phyloP scores from a whole-genome alignment of 2,329 filamentous ascomycete genomes.

The Aspergillus pseudoglaucus region DNA sequence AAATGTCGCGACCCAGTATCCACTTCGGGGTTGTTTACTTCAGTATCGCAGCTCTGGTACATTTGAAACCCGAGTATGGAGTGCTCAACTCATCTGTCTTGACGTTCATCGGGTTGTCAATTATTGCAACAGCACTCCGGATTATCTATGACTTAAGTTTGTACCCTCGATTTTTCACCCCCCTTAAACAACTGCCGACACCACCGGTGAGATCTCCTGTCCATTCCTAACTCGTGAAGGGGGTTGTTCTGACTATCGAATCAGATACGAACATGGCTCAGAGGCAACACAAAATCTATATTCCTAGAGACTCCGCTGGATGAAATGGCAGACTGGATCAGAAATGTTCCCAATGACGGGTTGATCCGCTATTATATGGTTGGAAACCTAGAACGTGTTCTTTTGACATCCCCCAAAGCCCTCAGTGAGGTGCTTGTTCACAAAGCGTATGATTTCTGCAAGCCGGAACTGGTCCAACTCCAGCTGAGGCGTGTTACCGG shows the following conservation, averaged over 20 bases:
- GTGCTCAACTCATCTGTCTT: not conserved
- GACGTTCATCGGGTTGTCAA: not conserved
- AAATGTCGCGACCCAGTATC: not conserved
- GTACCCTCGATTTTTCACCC: not conserved
- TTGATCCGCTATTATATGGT: slow-evolving; percentile 60
- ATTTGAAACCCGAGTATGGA: not conserved
- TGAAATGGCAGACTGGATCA: slow-evolving; percentile 45
- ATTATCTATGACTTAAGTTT: not conserved
- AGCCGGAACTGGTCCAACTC: slow-evolving; percentile 48
- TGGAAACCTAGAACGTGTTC: slow-evolving; percentile 58
- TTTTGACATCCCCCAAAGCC: slow-evolving; percentile 57
- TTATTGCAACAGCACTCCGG: not conserved
- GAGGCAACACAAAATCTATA: slow-evolving; percentile 38
- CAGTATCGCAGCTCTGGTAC: not conserved
- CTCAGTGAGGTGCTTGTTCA: slow-evolving; percentile 64
- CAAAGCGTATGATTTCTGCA: slow-evolving; percentile 64
- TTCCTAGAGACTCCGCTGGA: slow-evolving; percentile 35
- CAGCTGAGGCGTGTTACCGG: slow-evolving; percentile 34
- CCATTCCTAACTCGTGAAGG: no score
- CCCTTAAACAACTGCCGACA: not conserved
- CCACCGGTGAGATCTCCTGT: not conserved
- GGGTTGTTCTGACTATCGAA: not conserved
- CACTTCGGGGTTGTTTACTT: not conserved
- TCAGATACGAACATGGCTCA: slow-evolving; percentile 38
- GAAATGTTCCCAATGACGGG: slow-evolving; percentile 59